Evolutionary conservation across 148 eudicot genomes (phyloP), one percentile per base, ranked within the genome.

Genomic region (Heliosperma pusillum): DNA sequence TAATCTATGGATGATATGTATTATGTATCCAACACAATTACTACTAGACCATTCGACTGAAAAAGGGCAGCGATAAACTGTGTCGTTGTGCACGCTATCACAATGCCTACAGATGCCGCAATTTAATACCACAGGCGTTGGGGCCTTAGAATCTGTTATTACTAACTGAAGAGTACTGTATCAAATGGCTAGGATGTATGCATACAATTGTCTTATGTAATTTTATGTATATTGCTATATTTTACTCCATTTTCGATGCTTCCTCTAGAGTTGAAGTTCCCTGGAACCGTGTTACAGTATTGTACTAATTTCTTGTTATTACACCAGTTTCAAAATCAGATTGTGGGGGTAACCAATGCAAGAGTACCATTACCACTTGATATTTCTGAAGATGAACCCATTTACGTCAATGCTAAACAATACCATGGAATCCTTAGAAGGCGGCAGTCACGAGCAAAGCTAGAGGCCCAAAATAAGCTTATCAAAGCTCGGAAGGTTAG

Each of bases 371-470:
- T 93, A 55, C 97, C 98, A 45, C 79, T 71, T 22, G 95, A 88
- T 71, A 47, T 88, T 21, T 76, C 93, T 72, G 91, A 88, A 78
- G 92, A 93, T 58, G 93, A 86, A 42, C 93, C 95, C 27, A 88
- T 93, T 26, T 93, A 82, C 73, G 98, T 93, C 63, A 91, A 93
- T 78, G 90, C 98, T 0, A 93, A 89, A 69, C 98, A 91, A 67
- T 93, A 89, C 71, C 85, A 89, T 73, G 97, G 90, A n/a, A 93
- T 93, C 70, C 87, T 93, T 6, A 86, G 98, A 78, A 88, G 98
- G 81, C 84, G 98, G 29, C 95, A 88, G 60, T 85, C 82, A 21
- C 92, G 98, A 47, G 97, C 98, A n/a, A 93, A 86, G 86, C 87
- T 93, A 17, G 95, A 93, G 82, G 91, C 97, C 53, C 93, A 87